phyloP scores from a whole-genome alignment of 2,329 filamentous ascomycete genomes.

The Xylaria sp. region DNA sequence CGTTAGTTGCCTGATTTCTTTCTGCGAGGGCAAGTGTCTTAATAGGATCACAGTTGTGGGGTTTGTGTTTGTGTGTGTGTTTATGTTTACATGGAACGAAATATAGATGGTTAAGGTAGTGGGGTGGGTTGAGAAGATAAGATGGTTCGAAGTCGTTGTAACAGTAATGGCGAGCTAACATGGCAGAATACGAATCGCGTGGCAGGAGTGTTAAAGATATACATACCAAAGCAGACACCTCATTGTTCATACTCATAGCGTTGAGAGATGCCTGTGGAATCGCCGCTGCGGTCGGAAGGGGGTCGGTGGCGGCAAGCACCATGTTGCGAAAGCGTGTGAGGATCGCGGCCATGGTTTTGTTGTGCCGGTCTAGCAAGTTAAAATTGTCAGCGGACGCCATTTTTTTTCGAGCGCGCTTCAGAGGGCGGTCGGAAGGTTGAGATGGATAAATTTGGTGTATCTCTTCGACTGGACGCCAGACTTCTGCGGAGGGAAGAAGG shows the following conservation, averaged over 20 bases:
- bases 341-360: slow-evolving; percentile 51
- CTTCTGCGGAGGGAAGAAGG: not conserved
- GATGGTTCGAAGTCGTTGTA: not conserved
- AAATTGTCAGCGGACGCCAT: slow-evolving; percentile 7
- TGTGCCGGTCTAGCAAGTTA: slow-evolving; percentile 49
- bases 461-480: not conserved
- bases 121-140: not conserved
- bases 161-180: not conserved
- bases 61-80: too few species aligned
- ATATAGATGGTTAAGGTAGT: not conserved
- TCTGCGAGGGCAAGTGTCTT: too few species aligned
- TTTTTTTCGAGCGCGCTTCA: not conserved
- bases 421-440: not conserved
- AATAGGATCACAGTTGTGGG: too few species aligned
- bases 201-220: not conserved
- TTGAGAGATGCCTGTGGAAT: slow-evolving; percentile 48
- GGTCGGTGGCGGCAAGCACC: slow-evolving; percentile 45
- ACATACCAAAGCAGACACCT: slow-evolving; percentile 46
- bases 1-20: not conserved
- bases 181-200: not conserved
- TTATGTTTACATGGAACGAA: too few species aligned
- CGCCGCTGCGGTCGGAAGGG: slow-evolving; percentile 43
- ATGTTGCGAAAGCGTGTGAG: slow-evolving; percentile 52
- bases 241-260: slow-evolving; percentile 48
- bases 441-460: not conserved